Evolutionary conservation across 768 basidiomycete genomes (phyloP), one percentile per base, ranked within the genome.

Genomic region (Mycena polygramma): DNA sequence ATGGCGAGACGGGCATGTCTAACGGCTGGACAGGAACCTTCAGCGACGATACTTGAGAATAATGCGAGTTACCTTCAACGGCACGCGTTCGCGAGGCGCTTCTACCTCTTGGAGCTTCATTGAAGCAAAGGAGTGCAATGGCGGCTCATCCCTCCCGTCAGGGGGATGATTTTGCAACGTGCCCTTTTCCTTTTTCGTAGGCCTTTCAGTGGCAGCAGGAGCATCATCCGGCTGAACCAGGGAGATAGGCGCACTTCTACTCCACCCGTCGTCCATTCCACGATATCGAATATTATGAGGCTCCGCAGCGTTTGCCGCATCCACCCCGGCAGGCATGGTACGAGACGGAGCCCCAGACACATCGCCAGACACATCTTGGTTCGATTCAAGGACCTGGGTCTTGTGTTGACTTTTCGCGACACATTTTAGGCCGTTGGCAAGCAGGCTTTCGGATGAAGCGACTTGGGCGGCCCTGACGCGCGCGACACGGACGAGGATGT

Each of bases 401-500:
- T 7, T 45, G 52, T 30, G 52, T 13, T 54, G 60, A 17, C 39
- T 63, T 63, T 57, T 58, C 1, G 54, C 6, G n/a, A n/a, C 51
- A 36, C 26, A 54, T 66, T 57, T 57, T 72, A 71, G 54, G 52
- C 68, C 7, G 66, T 72, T 14, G 19, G 74, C 58, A 43, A 71
- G 52, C 41, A 57, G 26, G 22, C 63, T 62, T 43, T 71, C 73
- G 0, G 80, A 78, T 2, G 30, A 30, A 11, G 78, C 73, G 39
- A 82, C 66, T 62, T 86, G 87, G 9, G 84, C 78, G 24, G 85
- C 86, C 76, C 89, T 85, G 43, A 91, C 85, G 43, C 85, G 86
- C 4, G 89, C 89, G 41, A 90, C 92, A 84, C 90, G 87, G 13
- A 86, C 81, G 43, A 91, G 77, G 63, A 94, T 89, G 64, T 91